Evolutionary conservation across 305 asterid species (phyloP), one percentile per base, ranked within the genome.

Genomic region (Andrographis paniculata): DNA sequence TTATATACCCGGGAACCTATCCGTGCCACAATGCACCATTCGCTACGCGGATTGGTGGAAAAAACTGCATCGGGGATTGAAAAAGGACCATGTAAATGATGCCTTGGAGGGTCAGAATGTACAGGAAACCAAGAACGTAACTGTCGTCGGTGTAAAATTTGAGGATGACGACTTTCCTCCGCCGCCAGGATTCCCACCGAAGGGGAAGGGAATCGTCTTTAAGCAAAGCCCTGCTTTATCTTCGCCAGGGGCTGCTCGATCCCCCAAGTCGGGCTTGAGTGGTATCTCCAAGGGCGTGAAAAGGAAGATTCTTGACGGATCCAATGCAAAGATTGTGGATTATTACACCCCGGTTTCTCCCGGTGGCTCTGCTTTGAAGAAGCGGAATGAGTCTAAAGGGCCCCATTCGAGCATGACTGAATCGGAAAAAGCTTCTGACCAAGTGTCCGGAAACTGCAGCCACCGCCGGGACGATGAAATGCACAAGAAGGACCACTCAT

Each of bases 1-100:
- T 38, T 71, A 68, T 30, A 21, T 64, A 4, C 78, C 82, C 2
- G 14, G 69, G 9, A 53, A 62, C 7, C 19, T 41, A 37, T 61
- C 20, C 22, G 53, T 63, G 68, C 48, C 74, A 5, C 45, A 38
- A 27, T 74, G 74, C 6, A 68, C 71, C 7, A 17, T 17, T 14
- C 45, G 51, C 13, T 75, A 75, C 59, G 14, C 52, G 14, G 24
- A 42, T 16, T 62, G 76, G 74, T 68, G 78, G 78, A 47, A 40
- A 31, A 59, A 44, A 19, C 50, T 62, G 7, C 48, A 17, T 12
- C 14, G 18, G 42, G 45, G 17, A n/a, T 27, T 20, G 36, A 42
- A 44, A 22, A 20, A 45, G 31, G 5, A 36, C 24, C 20, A 17
- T 48, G 33, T 22, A 48, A 47, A 24, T 20, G 15, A 14, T 0